Percentiles rank a stretch among this genome's conserved stretches.
These are phyloP conservation scores for Elongisporangium undulatum DNA, from an alignment of 352 stramenopile species.

Conservation along the genomic window DNA sequence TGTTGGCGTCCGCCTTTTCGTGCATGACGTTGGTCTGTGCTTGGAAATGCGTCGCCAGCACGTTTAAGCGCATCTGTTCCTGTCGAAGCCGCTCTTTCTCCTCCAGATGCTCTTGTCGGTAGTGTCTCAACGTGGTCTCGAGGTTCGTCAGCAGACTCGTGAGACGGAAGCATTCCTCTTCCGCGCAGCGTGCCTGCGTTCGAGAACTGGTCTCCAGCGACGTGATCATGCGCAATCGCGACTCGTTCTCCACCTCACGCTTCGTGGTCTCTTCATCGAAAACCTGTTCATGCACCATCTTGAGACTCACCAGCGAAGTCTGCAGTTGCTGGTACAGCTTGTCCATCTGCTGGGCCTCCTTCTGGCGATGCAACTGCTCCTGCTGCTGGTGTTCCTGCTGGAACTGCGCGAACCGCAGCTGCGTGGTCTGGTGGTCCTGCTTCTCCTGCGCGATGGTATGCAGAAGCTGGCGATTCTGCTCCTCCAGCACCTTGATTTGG, in stretches of 20 bases:
- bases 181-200: slow-evolving; percentile 37
- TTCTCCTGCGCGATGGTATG: slow-evolving; percentile 21
- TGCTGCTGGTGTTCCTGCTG: slow-evolving; percentile 35
- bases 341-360: slow-evolving; percentile 42
- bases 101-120: slow-evolving; percentile 56
- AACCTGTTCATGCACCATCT: slow-evolving; percentile 38
- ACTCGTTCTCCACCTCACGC: slow-evolving; percentile 40
- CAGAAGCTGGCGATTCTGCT: slow-evolving; percentile 22
- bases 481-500: slow-evolving; percentile 20
- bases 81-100: slow-evolving; percentile 70
- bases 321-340: slow-evolving; percentile 49
- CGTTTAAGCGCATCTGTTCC: slow-evolving; percentile 62
- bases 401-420: slow-evolving; percentile 22
- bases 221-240: slow-evolving; percentile 56
- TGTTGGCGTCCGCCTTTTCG: slow-evolving; percentile 42
- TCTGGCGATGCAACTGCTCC: slow-evolving; percentile 26
- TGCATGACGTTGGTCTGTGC: slow-evolving; percentile 49
- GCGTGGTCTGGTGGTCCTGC: slow-evolving; percentile 18
- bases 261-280: slow-evolving; percentile 28
- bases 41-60: slow-evolving; percentile 59
- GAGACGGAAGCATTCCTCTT: slow-evolving; percentile 62
- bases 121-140: slow-evolving; percentile 43
- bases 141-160: slow-evolving; percentile 39
- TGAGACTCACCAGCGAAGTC: slow-evolving; percentile 39
- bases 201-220: slow-evolving; percentile 58